phyloP scores from a whole-genome alignment of 768 basidiomycete species.

The Hypsizygus marmoreus region DNA sequence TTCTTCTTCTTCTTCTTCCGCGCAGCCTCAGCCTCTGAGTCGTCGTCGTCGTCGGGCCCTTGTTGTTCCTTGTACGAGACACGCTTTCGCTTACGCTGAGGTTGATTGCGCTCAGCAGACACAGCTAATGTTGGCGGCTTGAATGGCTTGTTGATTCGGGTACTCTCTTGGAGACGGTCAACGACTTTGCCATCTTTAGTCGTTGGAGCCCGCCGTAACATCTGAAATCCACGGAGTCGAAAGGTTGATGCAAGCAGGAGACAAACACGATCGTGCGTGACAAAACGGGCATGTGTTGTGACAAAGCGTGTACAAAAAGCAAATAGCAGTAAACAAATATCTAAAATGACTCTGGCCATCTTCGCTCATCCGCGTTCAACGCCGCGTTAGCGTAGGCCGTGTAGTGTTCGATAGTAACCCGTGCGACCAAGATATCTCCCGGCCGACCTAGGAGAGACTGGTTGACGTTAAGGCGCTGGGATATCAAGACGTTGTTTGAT shows the following conservation, averaged over 20 bases:
- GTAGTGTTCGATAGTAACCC: slow-evolving; percentile 59
- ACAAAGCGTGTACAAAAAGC: slow-evolving; percentile 17
- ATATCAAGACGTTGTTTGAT: slow-evolving; percentile 46
- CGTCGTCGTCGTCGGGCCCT: slow-evolving; percentile 47
- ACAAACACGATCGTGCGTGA: slow-evolving; percentile 15
- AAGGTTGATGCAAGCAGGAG: neutral
- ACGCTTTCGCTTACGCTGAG: slow-evolving; percentile 81
- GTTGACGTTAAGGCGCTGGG: slow-evolving; percentile 53
- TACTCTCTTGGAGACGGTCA: slow-evolving; percentile 71
- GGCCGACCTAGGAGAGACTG: slow-evolving; percentile 43
- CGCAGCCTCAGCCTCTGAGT: slow-evolving; percentile 53
- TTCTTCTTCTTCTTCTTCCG: slow-evolving; percentile 71
- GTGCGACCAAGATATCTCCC: slow-evolving; percentile 51
- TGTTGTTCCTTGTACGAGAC: slow-evolving; percentile 82
- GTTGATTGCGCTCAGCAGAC: slow-evolving; percentile 55
- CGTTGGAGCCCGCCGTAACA: slow-evolving; percentile 72
- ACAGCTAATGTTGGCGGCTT: slow-evolving; percentile 62
- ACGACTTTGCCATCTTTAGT: slow-evolving; percentile 69
- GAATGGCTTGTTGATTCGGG: slow-evolving; percentile 77
- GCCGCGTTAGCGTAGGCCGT: slow-evolving; percentile 60
- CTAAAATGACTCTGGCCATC: slow-evolving; percentile 29
- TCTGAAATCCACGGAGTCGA: slow-evolving; percentile 26
- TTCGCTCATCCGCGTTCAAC: slow-evolving; percentile 39
- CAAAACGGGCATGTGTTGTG: slow-evolving; percentile 16
- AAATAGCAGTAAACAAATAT: slow-evolving; percentile 7